Base-by-base conservation (phyloP, 2,329 filamentous ascomycete species). In the Hypomyces perniciosus region DNA sequence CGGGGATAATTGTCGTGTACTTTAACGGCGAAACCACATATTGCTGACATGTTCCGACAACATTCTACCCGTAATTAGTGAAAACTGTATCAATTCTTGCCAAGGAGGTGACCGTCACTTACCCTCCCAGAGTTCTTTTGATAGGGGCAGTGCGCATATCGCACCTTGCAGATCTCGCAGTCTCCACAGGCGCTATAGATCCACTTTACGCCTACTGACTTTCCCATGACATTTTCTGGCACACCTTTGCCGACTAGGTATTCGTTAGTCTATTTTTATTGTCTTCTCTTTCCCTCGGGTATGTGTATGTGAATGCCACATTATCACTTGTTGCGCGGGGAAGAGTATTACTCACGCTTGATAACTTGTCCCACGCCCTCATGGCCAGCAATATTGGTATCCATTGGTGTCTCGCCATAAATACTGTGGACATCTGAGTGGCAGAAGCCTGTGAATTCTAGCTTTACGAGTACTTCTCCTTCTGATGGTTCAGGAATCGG, bases 341-440 rank as follows among this genome's bases (percentile, higher is more conserved):
- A 7, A 1, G 29, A 13, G 4, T 12, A 4, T 10, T 13, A 46
- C 34, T 46, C 1, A 39, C 44, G 27, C 37, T 51, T 34, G 8
- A 51, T 42, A 34, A 51, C 43, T 33, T 38, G 34, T 12, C 48
- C 48, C 9, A 51, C 42, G 9, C 48, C 48, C 43, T 51, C 43
- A 29, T 51, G 48, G 13, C 48, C 48, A 6, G 48, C 37, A 13
- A 51, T 51, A 39, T 51, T 46, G 31, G 43, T 43, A 10, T 46
- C 43, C 48, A 51, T 51, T 6, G 48, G 48, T 4, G 42, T 43
- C 29, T 44, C 43, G 10, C 48, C 48, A 31, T 43, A 38, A 31
- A 51, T 51, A 20, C 42, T 51, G 5, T 51, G 35, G 6, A 51
- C 48, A 46, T 51, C 42, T 7, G 48, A 51, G 39, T 51, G 48